Percentiles rank a stretch among this genome's conserved stretches.
These are phyloP conservation scores for Brassica cretica DNA, from an alignment of 345 rosid genomes.

Conservation along the genomic window DNA sequence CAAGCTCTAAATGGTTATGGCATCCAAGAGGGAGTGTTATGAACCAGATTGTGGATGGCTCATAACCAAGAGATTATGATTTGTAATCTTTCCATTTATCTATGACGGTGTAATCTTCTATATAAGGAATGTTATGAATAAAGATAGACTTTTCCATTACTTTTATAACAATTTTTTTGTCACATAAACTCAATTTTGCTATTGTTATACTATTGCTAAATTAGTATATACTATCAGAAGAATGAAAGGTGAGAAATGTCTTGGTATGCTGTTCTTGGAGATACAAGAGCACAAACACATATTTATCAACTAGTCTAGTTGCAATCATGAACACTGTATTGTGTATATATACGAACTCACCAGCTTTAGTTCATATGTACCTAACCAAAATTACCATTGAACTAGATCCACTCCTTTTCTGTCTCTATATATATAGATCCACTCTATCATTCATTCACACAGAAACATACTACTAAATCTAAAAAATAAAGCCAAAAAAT, in stretches of 20 bases:
- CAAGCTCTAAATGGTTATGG: too few relatives aligned
- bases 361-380: slow-evolving; percentile 37
- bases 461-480: slow-evolving; percentile 6
- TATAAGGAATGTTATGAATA: too few relatives aligned
- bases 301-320: neutral
- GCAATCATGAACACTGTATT: slow-evolving; percentile 19
- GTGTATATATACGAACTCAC: slow-evolving; percentile 5
- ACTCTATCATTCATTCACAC: slow-evolving; percentile 25
- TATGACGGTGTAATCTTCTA: too few relatives aligned
- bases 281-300: slow-evolving; percentile 11
- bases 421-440: slow-evolving; percentile 32
- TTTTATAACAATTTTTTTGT: neutral
- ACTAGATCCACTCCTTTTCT: neutral
- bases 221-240: neutral
- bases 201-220: neutral
- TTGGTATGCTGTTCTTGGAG: slow-evolving; percentile 19
- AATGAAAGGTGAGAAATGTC: slow-evolving; percentile 2
- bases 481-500: neutral
- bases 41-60: too few relatives aligned
- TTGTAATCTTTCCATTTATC: too few relatives aligned
- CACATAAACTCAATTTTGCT: neutral
- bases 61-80: too few relatives aligned
- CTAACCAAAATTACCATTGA: slow-evolving; percentile 36
- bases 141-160: too few relatives aligned
- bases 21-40: too few relatives aligned